Evolutionary conservation across 2,329 filamentous ascomycete genomes (phyloP), one percentile per base, ranked within the genome.

Genomic region (Xylaria arbuscula): DNA sequence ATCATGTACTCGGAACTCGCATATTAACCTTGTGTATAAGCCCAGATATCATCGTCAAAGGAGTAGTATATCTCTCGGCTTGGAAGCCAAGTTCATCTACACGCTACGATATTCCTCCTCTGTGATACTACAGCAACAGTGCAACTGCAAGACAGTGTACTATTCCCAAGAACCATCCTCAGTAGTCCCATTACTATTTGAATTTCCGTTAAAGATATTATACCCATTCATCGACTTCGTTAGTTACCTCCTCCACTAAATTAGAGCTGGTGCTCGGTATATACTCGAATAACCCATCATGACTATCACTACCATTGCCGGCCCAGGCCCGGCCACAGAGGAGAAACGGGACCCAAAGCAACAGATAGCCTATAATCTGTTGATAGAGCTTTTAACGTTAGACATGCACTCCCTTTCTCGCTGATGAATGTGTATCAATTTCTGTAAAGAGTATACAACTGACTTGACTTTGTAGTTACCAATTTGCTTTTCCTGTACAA

Each of bases 401-500:
- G 63, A 28, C 13, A 28, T 40, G 11, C 47, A 40, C 4, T 57
- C 19, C 36, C 19, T 34, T 38, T 56, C 5, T 51, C 10, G 17
- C 24, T 34, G 17, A 63, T 28, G 9, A 38, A 19, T 24, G 0
- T 38, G 7, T 17, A 9, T 32, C 19, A 38, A 28, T 11, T 32
- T 56, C 24, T 34, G 6, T n/a, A 10, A 57, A 36, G 34, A 45
- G 22, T 42, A 10, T 28, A 15, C 3, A 24, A 36, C 60, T 68
- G 6, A 64, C 55, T 19, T 40, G 15, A 11, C 7, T 57, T 17
- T 40, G 2, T 42, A 70, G 68, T n/a, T 62, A 70, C 24, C 68
- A 70, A 55, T 70, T 70, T 45, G 68, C 68, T 47, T 68, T 66
- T 51, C 68, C 68, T n/a, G 68, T 70, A 50, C 62, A 70, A 70